Percentiles rank a stretch among this genome's conserved stretches.
Conservation (phyloP, 345 rosid species). For the Gossypium arboreum region DNA sequence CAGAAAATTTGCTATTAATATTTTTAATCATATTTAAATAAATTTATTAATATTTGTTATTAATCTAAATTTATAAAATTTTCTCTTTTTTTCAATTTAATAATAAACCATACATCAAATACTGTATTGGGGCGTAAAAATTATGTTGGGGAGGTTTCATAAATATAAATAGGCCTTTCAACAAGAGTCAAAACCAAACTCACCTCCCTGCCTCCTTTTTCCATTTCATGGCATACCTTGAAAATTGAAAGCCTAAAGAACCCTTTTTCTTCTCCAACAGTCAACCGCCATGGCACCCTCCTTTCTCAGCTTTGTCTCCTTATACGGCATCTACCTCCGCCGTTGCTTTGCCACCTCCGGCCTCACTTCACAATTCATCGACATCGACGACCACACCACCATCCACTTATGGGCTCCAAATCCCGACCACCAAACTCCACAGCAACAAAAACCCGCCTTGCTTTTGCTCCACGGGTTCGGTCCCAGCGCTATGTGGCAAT, state of each 20-base stretch:
- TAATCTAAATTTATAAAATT: no score
- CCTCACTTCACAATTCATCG: slow-evolving; percentile 40
- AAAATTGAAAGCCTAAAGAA: neutral
- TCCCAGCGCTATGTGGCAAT: slow-evolving; percentile 70
- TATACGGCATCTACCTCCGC: slow-evolving; percentile 60
- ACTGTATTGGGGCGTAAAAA: no score
- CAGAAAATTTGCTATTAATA: no score
- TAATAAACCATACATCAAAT: no score
- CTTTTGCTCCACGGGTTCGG: slow-evolving; percentile 89
- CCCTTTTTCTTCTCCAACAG: slow-evolving; percentile 5
- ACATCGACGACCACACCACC: slow-evolving; percentile 49
- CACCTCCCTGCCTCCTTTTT: neutral
- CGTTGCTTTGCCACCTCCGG: slow-evolving; percentile 64
- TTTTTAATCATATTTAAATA: no score
- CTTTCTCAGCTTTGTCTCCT: slow-evolving; percentile 54
- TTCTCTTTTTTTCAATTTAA: no score
- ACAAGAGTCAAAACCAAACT: slow-evolving; percentile 9
- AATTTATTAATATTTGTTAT: no score
- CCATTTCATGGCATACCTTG: neutral
- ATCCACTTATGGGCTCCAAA: slow-evolving; percentile 75
- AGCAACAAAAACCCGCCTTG: slow-evolving; percentile 47
- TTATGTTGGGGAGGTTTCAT: neutral
- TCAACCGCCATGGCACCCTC: slow-evolving; percentile 36
- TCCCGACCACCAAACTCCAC: neutral
- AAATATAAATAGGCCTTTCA: neutral